These are phyloP conservation scores for Citrullus mucosospermus DNA, from an alignment of 306 rosid genomes.

Conservation along the genomic window DNA sequence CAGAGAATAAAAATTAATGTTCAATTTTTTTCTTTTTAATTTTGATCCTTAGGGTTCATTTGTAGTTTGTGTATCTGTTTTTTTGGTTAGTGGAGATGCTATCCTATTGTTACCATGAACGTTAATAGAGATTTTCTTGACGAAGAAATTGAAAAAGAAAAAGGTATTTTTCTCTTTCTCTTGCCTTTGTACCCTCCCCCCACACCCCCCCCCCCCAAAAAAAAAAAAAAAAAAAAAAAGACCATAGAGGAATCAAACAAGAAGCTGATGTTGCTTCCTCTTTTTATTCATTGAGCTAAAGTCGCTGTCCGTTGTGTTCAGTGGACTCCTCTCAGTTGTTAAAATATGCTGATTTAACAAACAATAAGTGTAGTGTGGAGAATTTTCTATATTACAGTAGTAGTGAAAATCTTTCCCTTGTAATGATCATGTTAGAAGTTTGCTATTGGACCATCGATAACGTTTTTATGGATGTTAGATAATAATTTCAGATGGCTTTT, in stretches of 20 bases:
- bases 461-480: too few relatives aligned
- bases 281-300: background rate
- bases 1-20: slow-evolving; percentile 64
- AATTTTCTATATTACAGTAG: too few relatives aligned
- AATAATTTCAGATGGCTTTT: too few relatives aligned
- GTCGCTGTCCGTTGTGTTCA: too few relatives aligned
- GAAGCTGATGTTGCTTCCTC: background rate
- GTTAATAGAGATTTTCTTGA: slow-evolving; percentile 37
- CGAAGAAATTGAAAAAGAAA: slow-evolving; percentile 23
- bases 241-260: too few relatives aligned
- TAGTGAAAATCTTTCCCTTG: too few relatives aligned
- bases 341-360: too few relatives aligned
- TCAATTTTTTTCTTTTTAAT: slow-evolving; percentile 21
- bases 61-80: slow-evolving; percentile 77
- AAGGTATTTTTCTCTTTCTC: background rate
- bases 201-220: too few relatives aligned
- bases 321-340: too few relatives aligned
- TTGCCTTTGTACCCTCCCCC: background rate
- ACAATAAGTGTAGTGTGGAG: too few relatives aligned
- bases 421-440: too few relatives aligned
- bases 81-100: slow-evolving; percentile 61
- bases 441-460: too few relatives aligned
- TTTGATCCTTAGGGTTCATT: slow-evolving; percentile 51
- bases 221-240: background rate
- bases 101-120: slow-evolving; percentile 20